Evolutionary conservation across 2,329 filamentous ascomycete species (phyloP), one percentile per base, ranked within the genome.

Genomic region (Penicillium sp.): DNA sequence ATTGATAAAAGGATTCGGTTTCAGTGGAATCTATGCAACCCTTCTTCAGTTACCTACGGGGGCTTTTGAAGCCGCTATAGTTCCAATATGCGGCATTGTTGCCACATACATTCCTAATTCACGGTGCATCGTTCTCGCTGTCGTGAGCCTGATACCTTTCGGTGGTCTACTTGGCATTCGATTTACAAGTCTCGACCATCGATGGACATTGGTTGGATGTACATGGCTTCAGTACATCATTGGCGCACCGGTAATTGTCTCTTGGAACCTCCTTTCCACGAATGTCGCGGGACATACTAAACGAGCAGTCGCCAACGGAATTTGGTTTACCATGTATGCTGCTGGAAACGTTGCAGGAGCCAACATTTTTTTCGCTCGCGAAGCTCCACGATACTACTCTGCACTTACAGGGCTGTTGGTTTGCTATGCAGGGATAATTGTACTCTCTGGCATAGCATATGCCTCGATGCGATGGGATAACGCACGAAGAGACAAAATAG

Each of bases 221-320:
- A 78, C 77, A 7, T 82, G 80, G 80, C 63, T 82, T 10, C 77
- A 80, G 52, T 77, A 77, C 34, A 67, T 80, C 2, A 52, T 81
- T 32, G 79, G 79, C 4, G 76, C 78, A 0, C 76, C 79, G 0
- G 74, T 82, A 2, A 76, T 82, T 32, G 56, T 82, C 1, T 79
- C 70, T 30, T 83, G 79, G 80, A 81, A 79, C 20, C 56, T 82
- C 0, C 72, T 80, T 10, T 76, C 71, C 2, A 68, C 73, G n/a
- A 78, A 46, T 72, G 65, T 76, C 10, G 73, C 77, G 0, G 79
- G 79, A 0, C 79, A 83, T 56, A 81, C 78, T 2, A 82, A 82
- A 66, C 73, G 80, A 27, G 75, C 72, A 8, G 71, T 76, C 0
- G 75, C 78, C 0, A 77, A 79, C 21, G 79, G 78, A 0, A 52